Conservation (phyloP, 2,329 filamentous ascomycete species). For the Catunica adiposa region DNA sequence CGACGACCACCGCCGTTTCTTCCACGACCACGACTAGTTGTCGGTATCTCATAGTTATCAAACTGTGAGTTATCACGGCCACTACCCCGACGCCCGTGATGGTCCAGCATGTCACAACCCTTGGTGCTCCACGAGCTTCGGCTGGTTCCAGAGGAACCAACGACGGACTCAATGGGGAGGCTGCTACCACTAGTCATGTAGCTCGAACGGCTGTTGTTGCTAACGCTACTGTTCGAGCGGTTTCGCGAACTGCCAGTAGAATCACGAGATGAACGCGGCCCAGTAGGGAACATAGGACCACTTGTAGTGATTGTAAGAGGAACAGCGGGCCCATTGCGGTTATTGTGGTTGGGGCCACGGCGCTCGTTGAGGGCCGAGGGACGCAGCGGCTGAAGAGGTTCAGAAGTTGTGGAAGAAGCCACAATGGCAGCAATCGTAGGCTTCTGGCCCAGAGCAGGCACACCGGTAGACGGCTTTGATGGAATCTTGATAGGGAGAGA, state of each 20-base stretch:
- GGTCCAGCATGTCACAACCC: neutral
- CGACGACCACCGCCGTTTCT: neutral
- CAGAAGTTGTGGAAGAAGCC: neutral
- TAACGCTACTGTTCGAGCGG: conserved; percentile 9
- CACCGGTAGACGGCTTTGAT: too few relatives aligned
- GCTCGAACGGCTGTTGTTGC: conserved; percentile 6
- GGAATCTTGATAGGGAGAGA: too few relatives aligned
- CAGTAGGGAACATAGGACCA: neutral
- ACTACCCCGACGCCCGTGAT: neutral
- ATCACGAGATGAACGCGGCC: neutral
- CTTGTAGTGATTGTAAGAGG: conserved; percentile 4
- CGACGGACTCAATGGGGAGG: neutral
- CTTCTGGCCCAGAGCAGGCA: neutral
- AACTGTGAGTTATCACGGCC: neutral
- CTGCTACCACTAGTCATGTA: neutral
- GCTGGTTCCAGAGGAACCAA: neutral
- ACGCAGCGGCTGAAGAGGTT: conserved; percentile 1
- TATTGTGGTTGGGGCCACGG: neutral
- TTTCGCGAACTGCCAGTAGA: neutral
- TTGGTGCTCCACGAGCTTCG: neutral
- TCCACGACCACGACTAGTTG: neutral
- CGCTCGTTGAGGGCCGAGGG: conserved; percentile 5
- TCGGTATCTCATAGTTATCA: neutral
- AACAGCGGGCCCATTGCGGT: neutral
- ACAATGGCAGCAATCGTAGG: neutral